Conservation (phyloP, 108 stramenopile species). For the Stephanodiscus minutulus region DNA sequence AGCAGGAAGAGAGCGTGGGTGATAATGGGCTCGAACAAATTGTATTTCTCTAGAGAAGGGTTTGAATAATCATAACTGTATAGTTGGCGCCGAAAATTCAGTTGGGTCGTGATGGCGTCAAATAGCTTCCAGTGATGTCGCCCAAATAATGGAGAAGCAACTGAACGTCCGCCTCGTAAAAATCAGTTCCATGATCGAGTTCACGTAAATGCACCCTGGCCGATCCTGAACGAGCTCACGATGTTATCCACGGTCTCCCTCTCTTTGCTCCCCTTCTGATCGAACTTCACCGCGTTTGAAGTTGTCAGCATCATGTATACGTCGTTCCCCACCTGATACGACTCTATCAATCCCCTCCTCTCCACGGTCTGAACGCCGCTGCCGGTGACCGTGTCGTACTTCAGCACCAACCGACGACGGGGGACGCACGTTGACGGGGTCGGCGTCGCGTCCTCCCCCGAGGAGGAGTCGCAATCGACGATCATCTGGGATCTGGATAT, state of each 20-base stretch:
- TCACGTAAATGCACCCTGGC: slow-evolving; percentile 18
- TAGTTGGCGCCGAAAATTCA: too few relatives aligned
- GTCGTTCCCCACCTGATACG: slow-evolving; percentile 60
- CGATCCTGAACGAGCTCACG: slow-evolving; percentile 62
- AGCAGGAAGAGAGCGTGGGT: background rate
- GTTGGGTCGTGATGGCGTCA: too few relatives aligned
- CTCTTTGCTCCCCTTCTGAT: slow-evolving; percentile 63
- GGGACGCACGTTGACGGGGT: slow-evolving; percentile 27
- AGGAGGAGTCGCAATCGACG: slow-evolving; percentile 41
- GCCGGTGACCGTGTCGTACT: slow-evolving; percentile 74
- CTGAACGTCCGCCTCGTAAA: too few relatives aligned
- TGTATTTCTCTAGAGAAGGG: slow-evolving; percentile 24
- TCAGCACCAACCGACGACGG: slow-evolving; percentile 59
- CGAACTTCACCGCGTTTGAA: slow-evolving; percentile 74
- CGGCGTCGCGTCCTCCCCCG: slow-evolving; percentile 10
- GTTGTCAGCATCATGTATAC: slow-evolving; percentile 79
- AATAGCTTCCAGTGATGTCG: too few relatives aligned
- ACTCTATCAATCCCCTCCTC: slow-evolving; percentile 70
- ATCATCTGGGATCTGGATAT: slow-evolving; percentile 52
- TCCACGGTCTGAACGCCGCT: slow-evolving; percentile 70
- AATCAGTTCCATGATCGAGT: background rate
- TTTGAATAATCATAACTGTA: background rate
- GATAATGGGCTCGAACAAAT: slow-evolving; percentile 35
- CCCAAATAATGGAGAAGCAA: too few relatives aligned
- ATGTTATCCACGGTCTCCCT: slow-evolving; percentile 80